Evolutionary conservation across 2,329 filamentous ascomycete genomes (phyloP).

Genomic region (Cryphonectria nitschkei): DNA sequence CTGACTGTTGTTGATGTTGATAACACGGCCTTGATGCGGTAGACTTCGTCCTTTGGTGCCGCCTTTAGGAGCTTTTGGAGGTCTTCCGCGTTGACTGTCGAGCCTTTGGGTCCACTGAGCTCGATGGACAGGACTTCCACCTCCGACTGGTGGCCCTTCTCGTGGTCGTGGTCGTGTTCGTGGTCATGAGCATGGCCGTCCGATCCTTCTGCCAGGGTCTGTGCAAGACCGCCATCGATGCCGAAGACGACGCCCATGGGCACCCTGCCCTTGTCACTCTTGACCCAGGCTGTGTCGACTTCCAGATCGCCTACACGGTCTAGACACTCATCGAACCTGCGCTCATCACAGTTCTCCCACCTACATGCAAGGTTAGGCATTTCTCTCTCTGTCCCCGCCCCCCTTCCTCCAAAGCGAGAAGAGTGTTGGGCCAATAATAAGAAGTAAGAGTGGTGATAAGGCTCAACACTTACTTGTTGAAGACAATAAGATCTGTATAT

Average conservation of each 20-base stretch:
- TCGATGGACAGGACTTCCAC: conserved; percentile 90
- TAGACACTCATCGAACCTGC: conserved; percentile 74
- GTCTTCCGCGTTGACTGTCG: conserved; percentile 59
- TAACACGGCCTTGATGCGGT: conserved; percentile 82
- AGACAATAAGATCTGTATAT: conserved; percentile 88
- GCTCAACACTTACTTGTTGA: conserved; percentile 67
- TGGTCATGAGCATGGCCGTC: conserved; percentile 47
- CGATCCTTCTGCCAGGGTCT: conserved; percentile 49
- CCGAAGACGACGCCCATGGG: conserved; percentile 82
- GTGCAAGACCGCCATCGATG: conserved; percentile 79
- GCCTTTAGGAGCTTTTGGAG: conserved; percentile 69
- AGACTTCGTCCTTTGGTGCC: conserved; percentile 90
- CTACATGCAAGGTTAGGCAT: conserved; percentile 1
- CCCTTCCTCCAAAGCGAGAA: neutral
- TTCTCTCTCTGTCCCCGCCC: neutral
- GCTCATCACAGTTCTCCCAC: conserved; percentile 78
- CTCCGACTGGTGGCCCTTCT: conserved; percentile 74
- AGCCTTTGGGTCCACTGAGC: conserved; percentile 51
- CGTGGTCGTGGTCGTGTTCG: conserved; percentile 45
- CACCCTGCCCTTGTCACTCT: conserved; percentile 80
- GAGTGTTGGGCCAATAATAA: neutral
- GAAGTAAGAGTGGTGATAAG: neutral
- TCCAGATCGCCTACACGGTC: conserved; percentile 82
- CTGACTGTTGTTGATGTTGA: conserved; percentile 50
- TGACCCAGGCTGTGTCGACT: conserved; percentile 80